Evolutionary conservation across 1,139 yeast genomes (phyloP), one percentile per base, ranked within the genome.

Genomic region (Kodamaea anthophila): DNA sequence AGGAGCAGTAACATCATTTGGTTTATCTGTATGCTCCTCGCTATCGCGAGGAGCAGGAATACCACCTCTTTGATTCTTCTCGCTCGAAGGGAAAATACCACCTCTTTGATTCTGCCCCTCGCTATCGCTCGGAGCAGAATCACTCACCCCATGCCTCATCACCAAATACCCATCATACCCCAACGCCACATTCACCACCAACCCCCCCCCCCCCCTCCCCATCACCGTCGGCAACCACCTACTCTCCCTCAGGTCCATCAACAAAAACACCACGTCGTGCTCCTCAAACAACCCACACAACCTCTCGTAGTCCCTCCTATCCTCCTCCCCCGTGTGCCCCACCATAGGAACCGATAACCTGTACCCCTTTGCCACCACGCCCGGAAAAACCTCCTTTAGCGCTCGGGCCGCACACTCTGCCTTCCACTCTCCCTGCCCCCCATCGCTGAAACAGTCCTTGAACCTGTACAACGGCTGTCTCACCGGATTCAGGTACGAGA

Each of bases 141-240:
- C n/a, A n/a, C n/a, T n/a, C n/a, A n/a, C n/a, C 0, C 97, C 97
- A 53, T 91, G 98, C 40, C 97, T 70, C 91, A 91, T 83, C 1
- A 88, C 97, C 31, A 93, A 63, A 49, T 77, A 91, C 38, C 93
- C 78, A 46, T 91, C 98, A 59, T 87, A 93, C 0, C 99, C 99
- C 22, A 91, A 61, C 0, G 98, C 98, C 0, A 94, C 94, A 53
- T 88, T 91, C 24, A 91, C 72, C 0, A 87, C 94, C 6, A 75
- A 62, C 52, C 91, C 91, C 30, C 67, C 53, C 46, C 70, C 60
- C 2, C 79, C 77, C 28, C 74, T 64, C 1, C 87, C 86, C 26
- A 91, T 58, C 1, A 88, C 75, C 0, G 97, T 83, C 0, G 99
- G 98, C 7, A 91, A 64, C 99, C 99, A 91, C 40, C 99, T 65